Evolutionary conservation across 768 basidiomycete species (phyloP), one percentile per base, ranked within the genome.

Genomic region (Rossbeevera mucosa): DNA sequence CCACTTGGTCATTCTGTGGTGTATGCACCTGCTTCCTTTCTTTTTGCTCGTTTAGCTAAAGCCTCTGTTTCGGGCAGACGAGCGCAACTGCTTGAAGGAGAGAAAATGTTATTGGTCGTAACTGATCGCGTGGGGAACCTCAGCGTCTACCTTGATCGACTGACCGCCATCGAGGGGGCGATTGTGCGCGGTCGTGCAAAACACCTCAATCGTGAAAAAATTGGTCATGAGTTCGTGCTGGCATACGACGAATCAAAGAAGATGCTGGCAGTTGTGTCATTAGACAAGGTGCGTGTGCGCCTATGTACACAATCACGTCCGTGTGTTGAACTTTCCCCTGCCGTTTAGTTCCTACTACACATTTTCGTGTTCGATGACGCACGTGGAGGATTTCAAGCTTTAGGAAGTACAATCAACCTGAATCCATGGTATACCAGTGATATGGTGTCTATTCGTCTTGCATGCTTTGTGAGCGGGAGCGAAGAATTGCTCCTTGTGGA

Each of bases 401-500:
- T 64, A 43, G 80, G 79, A 1, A 72, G 63, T 8, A 47, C 73
- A 0, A 63, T 77, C 6, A 69, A 76, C 40, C 67, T 83, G 8
- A 52, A 52, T 3, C 46, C 57, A 0, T 83, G 80, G 80, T 81
- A 79, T 44, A 5, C 9, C 54, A 48, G 59, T 7, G 50, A 59
- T 0, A 59, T 53, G 6, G n/a, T 54, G 1, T 41, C 48, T 5
- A 70, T 82, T 13, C 52, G 44, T 2, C 67, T 68, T 14, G 68
- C 74, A 1, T 71, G 73, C 38, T 81, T 83, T 51, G 69, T 80
- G 2, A 64, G 65, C 43, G 78, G 79, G 5, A 73, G 60, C 28
- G 82, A 84, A 54, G 83, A 84, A 50, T 44, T 84, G 3, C 56
- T 79, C 0, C 59, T 84, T 0, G 65, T 82, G 4, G 82, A 84